Evolutionary conservation across 495 filamentous ascomycete species (phyloP), one percentile per base, ranked within the genome.

Genomic region (Penicillium dipodomyicola): DNA sequence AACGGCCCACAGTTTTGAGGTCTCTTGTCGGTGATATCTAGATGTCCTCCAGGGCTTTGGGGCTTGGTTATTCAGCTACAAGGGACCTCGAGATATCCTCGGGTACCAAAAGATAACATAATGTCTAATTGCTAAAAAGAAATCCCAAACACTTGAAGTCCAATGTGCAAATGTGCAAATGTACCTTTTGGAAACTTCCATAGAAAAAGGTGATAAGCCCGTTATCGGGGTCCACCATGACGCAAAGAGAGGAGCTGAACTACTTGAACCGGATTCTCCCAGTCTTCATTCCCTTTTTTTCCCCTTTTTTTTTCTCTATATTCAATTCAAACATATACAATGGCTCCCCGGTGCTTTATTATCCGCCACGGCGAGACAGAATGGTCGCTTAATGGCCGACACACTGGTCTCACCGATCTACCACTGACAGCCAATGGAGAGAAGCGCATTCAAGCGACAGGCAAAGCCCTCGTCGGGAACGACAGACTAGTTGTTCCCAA

Each of bases 321-420:
- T 33, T n/a, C 40, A 29, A 30, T 48, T 12, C 30, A 30, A 50
- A 33, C 6, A 10, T 41, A 17, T 25, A 60, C 10, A 64, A 85
- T 85, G 81, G 84, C 87, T 10, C 92, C 94, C 5, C 82, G 92
- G 48, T 87, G 92, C 70, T 97, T 97, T 81, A 88, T 98, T 57
- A 79, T 94, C 75, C 89, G 94, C 61, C 94, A 98, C 68, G 87
- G 87, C 73, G 94, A 98, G 74, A 98, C 94, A 3, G 91, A 95
- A 80, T 98, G 94, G 94, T 96, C 92, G 2, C 82, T 97, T 39
- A 91, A 90, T 65, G 94, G 92, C 56, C 85, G 87, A 22, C 93
- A 98, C 76, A 98, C 94, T 0, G 90, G 93, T 46, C 82, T 75
- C 25, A 90, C 88, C 25, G 94, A 98, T 60, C 85, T 98, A 20